Base-by-base conservation (phyloP, 1,139 yeast species). In the Debaryomyces sp. region DNA sequence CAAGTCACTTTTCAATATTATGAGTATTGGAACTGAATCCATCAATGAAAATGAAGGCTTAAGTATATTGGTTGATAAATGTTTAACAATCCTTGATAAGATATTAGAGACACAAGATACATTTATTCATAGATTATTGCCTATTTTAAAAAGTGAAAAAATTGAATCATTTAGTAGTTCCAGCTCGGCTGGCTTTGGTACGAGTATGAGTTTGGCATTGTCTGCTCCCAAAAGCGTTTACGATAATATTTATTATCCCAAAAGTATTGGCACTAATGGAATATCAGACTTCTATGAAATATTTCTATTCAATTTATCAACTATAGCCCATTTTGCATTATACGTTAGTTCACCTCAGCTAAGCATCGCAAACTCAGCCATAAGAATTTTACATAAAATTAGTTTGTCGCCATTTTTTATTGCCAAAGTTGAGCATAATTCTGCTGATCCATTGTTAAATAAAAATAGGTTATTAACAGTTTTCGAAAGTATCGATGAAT, bases 401-500 rank as follows among this genome's bases (percentile, higher is more conserved):
- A 72, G 88, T 0, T 55, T 63, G 5, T 77, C 87, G 0, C 66
- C 78, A 12, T 77, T 75, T 46, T 86, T 86, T 56, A 70, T 70
- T 32, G 67, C 73, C 2, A 59, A 64, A 13, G 62, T 70, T 4
- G 52, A 51, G 13, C 44, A 44, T 18, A 56, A 66, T 17, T 52
- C 64, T 6, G 59, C 62, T 12, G 77, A 74, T 47, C 68, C 77
- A 1, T 60, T 82, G 12, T 68, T 81, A 47, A 77, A 75, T 21
- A 80, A 77, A 51, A 84, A 85, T 54, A 80, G 94, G 54, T 68
- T 92, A n/a, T 68, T 92, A 39, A 84, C 90, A 0, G 77, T 89
- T 26, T 77, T 88, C 46, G 86, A 85, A 59, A 85, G 89, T 13
- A 81, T 88, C 29, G 89, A 87, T 57, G 97, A 91, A 57, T 75